Percentiles rank a stretch among this genome's conserved stretches.
phyloP scores from a whole-genome alignment of 2,329 filamentous ascomycete species.

The Ophiosphaerella narmari region DNA sequence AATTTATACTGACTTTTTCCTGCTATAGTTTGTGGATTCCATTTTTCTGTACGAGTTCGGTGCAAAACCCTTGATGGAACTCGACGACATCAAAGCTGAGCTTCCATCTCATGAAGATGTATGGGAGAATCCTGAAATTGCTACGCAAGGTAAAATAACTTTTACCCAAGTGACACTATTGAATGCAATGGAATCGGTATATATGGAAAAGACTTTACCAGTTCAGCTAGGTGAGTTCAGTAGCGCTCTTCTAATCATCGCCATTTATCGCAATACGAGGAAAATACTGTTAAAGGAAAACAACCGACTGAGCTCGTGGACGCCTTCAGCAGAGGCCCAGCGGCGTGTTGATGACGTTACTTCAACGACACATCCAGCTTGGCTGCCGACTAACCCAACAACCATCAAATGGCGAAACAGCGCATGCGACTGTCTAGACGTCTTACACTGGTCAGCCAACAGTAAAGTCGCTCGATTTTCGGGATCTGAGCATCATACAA shows the following conservation, averaged over 20 bases:
- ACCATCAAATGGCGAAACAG: constrained; percentile 57
- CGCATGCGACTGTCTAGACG: constrained; percentile 56
- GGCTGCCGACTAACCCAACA: constrained; percentile 54
- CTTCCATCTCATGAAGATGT: constrained; percentile 15
- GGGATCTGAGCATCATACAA: constrained; percentile 59
- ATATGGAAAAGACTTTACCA: constrained; percentile 55
- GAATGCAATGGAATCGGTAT: constrained; percentile 51
- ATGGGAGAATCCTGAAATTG: constrained; percentile 7
- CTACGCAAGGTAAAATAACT: background rate
- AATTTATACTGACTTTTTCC: background rate
- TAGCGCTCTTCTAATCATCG: constrained; percentile 55
- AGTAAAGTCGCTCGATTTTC: constrained; percentile 54
- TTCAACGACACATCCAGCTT: constrained; percentile 30
- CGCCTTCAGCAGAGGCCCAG: constrained; percentile 26
- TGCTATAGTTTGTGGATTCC: constrained; percentile 6
- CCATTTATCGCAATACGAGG: constrained; percentile 56
- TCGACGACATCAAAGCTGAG: constrained; percentile 7
- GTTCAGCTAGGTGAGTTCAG: constrained; percentile 55
- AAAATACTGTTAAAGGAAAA: constrained; percentile 54
- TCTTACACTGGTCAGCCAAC: constrained; percentile 64
- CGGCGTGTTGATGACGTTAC: constrained; percentile 8
- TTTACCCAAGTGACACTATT: constrained; percentile 2
- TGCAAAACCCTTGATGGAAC: constrained; percentile 11
- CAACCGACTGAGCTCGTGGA: constrained; percentile 50
- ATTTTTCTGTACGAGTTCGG: constrained; percentile 13